Base-by-base conservation (phyloP, 75 land plant species). In the Sequoiadendron giganteum region DNA sequence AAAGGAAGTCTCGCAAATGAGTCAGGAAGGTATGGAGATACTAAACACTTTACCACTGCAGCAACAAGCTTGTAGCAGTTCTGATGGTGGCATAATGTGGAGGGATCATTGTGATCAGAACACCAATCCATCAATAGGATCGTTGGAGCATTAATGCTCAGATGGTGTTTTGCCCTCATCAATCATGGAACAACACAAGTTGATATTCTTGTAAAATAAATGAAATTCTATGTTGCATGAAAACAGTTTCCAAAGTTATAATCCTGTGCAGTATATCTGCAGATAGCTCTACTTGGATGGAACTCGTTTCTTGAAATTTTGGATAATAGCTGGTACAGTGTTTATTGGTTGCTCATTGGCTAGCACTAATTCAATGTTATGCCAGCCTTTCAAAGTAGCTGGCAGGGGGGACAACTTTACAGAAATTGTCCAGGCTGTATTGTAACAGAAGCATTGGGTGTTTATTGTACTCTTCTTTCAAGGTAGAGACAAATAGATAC, bases 1-100 rank as follows among this genome's bases (percentile, higher is more conserved):
- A 13, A 85, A 95, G 61, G 99, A 98, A 88, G 96, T 98, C 65
- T 92, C 91, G 89, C 99, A 98, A 87, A 95, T 98, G 99, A 96
- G 97, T 79, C 93, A 95, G 86, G 96, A 98, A 30, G 98, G 95
- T 38, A 91, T 89, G 86, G 92, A 86, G 55, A 52, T 94, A 86
- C 78, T 97, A 68, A 93, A 88, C 42, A 86, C 83, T 39, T 79
- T 90, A 15, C 90, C 88, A 5, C 86, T 92, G 55, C 93, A 91
- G 21, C 95, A 96, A 84, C 96, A 93, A 88, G 93, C 99, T 10
- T 93, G 99, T 85, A 95, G 99, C 89, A 95, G 96, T 21, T 94
- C 99, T 7, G 96, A 93, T 43, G 95, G 93, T 88, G 95, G 94
- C 25, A 92, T 91, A 82, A 87, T 89, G 72, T 95, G 95, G 96